Conservation (phyloP, 1,139 yeast species). For the Kodamaea plutei region DNA sequence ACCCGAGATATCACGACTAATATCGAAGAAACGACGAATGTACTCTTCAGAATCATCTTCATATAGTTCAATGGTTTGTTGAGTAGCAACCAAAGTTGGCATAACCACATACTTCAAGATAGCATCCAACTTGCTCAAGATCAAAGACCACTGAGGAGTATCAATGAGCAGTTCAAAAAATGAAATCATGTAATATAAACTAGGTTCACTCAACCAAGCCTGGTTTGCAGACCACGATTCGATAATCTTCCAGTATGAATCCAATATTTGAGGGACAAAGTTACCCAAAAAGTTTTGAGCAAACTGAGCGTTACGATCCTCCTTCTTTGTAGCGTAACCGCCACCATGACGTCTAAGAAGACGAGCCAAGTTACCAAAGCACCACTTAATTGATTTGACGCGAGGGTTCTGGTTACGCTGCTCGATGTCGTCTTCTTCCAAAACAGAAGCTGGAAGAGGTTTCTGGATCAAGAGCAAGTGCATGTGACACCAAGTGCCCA, state of each 20-base stretch:
- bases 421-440: conserved; percentile 35
- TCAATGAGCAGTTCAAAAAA: conserved; percentile 61
- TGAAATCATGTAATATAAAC: conserved; percentile 58
- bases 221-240: conserved; percentile 55
- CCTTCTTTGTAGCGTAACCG: conserved; percentile 37
- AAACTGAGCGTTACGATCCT: conserved; percentile 28
- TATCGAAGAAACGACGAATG: conserved; percentile 63
- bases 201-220: conserved; percentile 58
- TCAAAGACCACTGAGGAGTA: conserved; percentile 50
- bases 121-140: conserved; percentile 55
- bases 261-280: conserved; percentile 59
- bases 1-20: conserved; percentile 66
- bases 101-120: conserved; percentile 57
- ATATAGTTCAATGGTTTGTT: conserved; percentile 55
- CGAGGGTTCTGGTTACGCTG: conserved; percentile 41
- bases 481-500: conserved; percentile 62
- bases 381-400: conserved; percentile 67
- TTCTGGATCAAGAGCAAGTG: conserved; percentile 50
- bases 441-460: conserved; percentile 36
- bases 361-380: conserved; percentile 63
- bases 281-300: conserved; percentile 44
- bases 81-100: conserved; percentile 57
- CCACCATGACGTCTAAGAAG: conserved; percentile 56
- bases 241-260: conserved; percentile 55
- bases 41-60: conserved; percentile 76